These are phyloP conservation scores for Rhexocercosporidium sp. DNA, from an alignment of 2,329 filamentous ascomycete genomes.

Conservation along the genomic window DNA sequence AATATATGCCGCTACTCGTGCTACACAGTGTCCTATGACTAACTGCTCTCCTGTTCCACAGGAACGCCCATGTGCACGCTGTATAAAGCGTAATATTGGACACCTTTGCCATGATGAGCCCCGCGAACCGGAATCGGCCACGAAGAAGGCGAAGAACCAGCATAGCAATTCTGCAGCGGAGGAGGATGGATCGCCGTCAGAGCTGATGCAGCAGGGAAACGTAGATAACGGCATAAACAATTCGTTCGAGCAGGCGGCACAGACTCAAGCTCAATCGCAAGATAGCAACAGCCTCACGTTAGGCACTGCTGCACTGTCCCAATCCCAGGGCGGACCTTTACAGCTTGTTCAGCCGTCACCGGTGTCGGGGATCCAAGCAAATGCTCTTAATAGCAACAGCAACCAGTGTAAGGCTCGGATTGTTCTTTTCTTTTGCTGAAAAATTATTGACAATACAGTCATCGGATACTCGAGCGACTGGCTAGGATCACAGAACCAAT, in stretches of 20 bases:
- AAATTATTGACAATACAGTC: conserved; percentile 56
- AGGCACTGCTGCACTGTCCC: conserved; percentile 44
- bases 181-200: conserved; percentile 64
- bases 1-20: conserved; percentile 40
- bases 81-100: conserved; percentile 98
- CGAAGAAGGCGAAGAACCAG: conserved; percentile 77
- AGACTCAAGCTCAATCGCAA: conserved; percentile 53
- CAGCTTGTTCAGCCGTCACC: conserved; percentile 75
- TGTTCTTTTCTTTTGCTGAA: conserved; percentile 22
- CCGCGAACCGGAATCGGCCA: conserved; percentile 71
- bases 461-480: conserved; percentile 83
- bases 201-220: conserved; percentile 54
- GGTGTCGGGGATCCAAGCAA: conserved; percentile 69
- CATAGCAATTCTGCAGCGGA: conserved; percentile 58
- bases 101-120: conserved; percentile 98
- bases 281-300: conserved; percentile 47
- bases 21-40: conserved; percentile 41
- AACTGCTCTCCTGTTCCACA: conserved; percentile 48
- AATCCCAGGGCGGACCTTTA: conserved; percentile 55
- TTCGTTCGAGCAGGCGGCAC: conserved; percentile 55
- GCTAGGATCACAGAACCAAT: conserved; percentile 75
- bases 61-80: conserved; percentile 96
- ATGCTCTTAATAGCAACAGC: conserved; percentile 65
- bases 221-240: conserved; percentile 54
- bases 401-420: conserved; percentile 71